Conservation (phyloP, 352 stramenopile genomes). For the Phytophthora europaea region DNA sequence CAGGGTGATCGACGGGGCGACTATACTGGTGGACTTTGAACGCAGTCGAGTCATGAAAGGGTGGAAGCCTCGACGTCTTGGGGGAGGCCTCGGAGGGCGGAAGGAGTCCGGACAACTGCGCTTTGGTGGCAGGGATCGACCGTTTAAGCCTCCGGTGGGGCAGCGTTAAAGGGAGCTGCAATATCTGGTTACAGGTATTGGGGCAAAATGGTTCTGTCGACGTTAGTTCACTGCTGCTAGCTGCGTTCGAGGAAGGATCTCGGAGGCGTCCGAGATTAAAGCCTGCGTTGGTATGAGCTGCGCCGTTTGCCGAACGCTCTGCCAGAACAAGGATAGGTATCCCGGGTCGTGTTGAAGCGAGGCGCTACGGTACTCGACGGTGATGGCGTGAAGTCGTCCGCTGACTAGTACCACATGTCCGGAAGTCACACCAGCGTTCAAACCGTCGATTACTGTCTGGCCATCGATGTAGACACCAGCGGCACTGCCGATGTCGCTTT, state of each 20-base stretch:
- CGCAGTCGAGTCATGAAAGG: slow-evolving; percentile 80
- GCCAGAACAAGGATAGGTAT: slow-evolving; percentile 29
- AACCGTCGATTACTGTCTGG: slow-evolving; percentile 44
- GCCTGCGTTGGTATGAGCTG: slow-evolving; percentile 28
- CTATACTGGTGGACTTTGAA: slow-evolving; percentile 84
- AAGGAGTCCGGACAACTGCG: slow-evolving; percentile 88
- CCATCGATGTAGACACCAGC: slow-evolving; percentile 48
- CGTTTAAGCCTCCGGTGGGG: slow-evolving; percentile 61
- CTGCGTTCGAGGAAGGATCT: slow-evolving; percentile 35
- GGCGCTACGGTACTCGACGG: slow-evolving; percentile 55
- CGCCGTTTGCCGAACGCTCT: slow-evolving; percentile 22
- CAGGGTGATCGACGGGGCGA: slow-evolving; percentile 63
- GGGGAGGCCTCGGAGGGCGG: slow-evolving; percentile 75
- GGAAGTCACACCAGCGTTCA: slow-evolving; percentile 38
- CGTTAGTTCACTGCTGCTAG: slow-evolving; percentile 25
- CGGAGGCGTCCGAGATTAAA: slow-evolving; percentile 26
- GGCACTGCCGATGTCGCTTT: slow-evolving; percentile 22
- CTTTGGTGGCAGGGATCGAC: slow-evolving; percentile 81
- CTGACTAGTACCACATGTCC: slow-evolving; percentile 34
- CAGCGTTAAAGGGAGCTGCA: slow-evolving; percentile 1
- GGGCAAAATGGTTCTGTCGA: not conserved
- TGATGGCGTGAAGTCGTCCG: slow-evolving; percentile 48
- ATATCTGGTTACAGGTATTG: too few relatives aligned
- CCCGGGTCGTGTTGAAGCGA: slow-evolving; percentile 22
- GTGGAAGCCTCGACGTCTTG: slow-evolving; percentile 86